Conservation (phyloP, 768 basidiomycete genomes). For the Hypholoma fasciculare region DNA sequence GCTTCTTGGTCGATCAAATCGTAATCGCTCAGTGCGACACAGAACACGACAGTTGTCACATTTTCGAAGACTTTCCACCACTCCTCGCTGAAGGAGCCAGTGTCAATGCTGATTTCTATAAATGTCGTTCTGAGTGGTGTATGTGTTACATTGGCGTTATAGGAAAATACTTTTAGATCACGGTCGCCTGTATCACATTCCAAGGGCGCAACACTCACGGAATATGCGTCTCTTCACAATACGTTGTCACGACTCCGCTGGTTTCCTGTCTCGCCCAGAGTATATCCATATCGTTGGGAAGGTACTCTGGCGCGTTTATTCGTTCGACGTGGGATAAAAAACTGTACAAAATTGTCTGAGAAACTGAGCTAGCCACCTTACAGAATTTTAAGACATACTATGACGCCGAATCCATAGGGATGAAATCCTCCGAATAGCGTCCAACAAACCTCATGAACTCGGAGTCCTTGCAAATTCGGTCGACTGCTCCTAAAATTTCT, state of each 20-base stretch:
- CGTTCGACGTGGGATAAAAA: conserved; percentile 50
- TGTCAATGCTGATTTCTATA: too few relatives aligned
- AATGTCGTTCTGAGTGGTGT: too few relatives aligned
- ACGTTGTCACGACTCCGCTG: conserved; percentile 86
- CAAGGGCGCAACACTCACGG: conserved; percentile 31
- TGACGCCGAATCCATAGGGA: not conserved
- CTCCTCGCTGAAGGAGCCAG: conserved; percentile 42
- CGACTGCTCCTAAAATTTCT: not conserved
- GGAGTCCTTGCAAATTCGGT: not conserved
- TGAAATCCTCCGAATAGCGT: not conserved
- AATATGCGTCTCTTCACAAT: conserved; percentile 67
- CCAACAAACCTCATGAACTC: not conserved
- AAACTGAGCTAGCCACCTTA: not conserved
- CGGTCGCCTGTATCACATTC: too few relatives aligned
- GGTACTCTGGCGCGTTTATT: conserved; percentile 48
- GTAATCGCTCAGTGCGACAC: conserved; percentile 71
- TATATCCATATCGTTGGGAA: conserved; percentile 81
- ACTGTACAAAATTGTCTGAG: not conserved
- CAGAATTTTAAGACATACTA: not conserved
- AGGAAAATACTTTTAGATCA: too few relatives aligned
- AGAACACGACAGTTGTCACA: conserved; percentile 72
- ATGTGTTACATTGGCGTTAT: too few relatives aligned
- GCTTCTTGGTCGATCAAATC: conserved; percentile 69
- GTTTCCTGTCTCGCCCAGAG: conserved; percentile 84
- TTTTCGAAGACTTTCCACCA: conserved; percentile 61